Conservation (phyloP, 2,329 filamentous ascomycete genomes). For the Cordyceps farinosa region DNA sequence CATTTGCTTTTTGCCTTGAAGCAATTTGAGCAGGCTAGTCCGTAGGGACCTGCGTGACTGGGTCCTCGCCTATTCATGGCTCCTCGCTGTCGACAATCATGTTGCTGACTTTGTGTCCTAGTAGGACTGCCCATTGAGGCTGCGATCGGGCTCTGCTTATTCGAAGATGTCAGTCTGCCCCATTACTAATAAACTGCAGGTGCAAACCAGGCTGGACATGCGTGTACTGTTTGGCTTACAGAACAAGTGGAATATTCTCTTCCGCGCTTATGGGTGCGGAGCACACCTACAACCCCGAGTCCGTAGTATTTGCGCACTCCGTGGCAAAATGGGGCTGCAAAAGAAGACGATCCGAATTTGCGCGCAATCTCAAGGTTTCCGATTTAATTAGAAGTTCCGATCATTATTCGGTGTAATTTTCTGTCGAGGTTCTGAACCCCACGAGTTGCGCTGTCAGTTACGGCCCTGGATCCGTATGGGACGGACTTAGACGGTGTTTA, state of each 20-base stretch:
- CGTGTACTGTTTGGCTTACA: not conserved
- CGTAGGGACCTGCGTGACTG: slow-evolving; percentile 7
- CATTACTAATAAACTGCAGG: not conserved
- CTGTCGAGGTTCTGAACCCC: not conserved
- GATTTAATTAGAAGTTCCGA: too few relatives aligned
- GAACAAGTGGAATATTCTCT: too few relatives aligned
- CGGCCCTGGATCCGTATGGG: not conserved
- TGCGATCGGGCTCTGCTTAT: not conserved
- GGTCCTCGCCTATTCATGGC: not conserved
- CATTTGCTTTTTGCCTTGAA: slow-evolving; percentile 14
- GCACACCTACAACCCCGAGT: too few relatives aligned
- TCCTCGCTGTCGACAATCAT: not conserved
- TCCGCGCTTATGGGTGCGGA: too few relatives aligned
- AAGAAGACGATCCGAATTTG: too few relatives aligned
- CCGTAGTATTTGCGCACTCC: too few relatives aligned
- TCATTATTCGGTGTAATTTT: too few relatives aligned
- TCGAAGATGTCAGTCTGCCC: not conserved
- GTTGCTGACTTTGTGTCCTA: not conserved
- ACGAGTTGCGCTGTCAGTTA: not conserved
- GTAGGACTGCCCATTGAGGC: not conserved
- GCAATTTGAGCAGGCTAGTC: slow-evolving; percentile 5
- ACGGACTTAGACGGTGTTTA: slow-evolving; percentile 14
- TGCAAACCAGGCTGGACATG: not conserved
- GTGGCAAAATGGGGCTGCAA: too few relatives aligned
- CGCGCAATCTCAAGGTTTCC: too few relatives aligned